Conservation (phyloP, 768 basidiomycete species). For the Termitomyces heimii region DNA sequence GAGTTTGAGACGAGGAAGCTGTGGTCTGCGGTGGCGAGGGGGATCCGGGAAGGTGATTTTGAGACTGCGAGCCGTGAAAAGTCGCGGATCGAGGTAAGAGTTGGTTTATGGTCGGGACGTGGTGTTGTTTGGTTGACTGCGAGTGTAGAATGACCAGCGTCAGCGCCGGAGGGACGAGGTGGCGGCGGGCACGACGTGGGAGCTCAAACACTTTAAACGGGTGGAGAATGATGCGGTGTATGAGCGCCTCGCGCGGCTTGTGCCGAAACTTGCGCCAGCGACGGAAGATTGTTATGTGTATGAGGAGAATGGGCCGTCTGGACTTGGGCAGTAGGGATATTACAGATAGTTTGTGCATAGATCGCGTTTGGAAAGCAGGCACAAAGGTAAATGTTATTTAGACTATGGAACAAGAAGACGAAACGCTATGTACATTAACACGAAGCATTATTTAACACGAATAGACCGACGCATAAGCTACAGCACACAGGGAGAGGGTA, state of each 20-base stretch:
- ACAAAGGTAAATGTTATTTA: neutral
- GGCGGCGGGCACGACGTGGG: slow-evolving; percentile 68
- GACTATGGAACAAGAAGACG: neutral
- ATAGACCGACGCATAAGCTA: neutral
- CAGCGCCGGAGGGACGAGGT: slow-evolving; percentile 81
- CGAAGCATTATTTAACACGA: slow-evolving; percentile 1
- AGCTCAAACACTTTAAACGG: slow-evolving; percentile 70
- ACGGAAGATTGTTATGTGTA: slow-evolving; percentile 78
- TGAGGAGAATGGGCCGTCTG: slow-evolving; percentile 57
- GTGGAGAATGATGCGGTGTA: slow-evolving; percentile 69
- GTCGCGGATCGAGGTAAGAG: slow-evolving; percentile 76
- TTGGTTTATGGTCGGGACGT: neutral
- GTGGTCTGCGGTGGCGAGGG: slow-evolving; percentile 85
- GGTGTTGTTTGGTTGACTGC: neutral
- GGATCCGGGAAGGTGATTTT: slow-evolving; percentile 88
- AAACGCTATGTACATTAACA: neutral
- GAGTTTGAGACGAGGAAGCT: slow-evolving; percentile 84
- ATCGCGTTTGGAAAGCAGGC: neutral
- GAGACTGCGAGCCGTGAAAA: slow-evolving; percentile 89
- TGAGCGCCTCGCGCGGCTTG: slow-evolving; percentile 56
- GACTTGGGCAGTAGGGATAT: too few relatives aligned
- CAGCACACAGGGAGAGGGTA: slow-evolving; percentile 6
- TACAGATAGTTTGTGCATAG: too few relatives aligned
- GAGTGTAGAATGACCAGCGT: slow-evolving; percentile 86
- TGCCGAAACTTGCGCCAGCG: slow-evolving; percentile 51